These are phyloP conservation scores for Euphrasia confusa DNA, from an alignment of 257 asterid species.

Conservation along the genomic window DNA sequence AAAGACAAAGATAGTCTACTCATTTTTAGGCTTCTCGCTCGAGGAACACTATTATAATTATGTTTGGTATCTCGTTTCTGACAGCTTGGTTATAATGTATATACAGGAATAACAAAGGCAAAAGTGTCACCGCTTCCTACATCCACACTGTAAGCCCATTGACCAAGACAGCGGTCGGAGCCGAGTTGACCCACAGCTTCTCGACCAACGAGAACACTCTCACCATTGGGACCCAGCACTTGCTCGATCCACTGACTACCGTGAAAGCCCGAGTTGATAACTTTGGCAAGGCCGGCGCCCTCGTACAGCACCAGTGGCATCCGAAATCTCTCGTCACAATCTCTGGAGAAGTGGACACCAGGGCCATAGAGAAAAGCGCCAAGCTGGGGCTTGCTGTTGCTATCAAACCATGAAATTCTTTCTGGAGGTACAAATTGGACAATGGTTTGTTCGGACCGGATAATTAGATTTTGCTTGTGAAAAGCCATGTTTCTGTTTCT, in stretches of 20 bases:
- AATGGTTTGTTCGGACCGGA: too few species aligned
- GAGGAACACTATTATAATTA: too few species aligned
- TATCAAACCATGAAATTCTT: conserved; percentile 57
- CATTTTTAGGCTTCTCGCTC: too few species aligned
- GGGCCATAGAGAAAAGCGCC: conserved; percentile 89
- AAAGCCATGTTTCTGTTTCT: too few species aligned
- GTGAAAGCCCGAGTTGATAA: conserved; percentile 85
- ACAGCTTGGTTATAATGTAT: conserved; percentile 1
- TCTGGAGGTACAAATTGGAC: conserved; percentile 3
- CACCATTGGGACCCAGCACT: conserved; percentile 79
- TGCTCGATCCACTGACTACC: conserved; percentile 65
- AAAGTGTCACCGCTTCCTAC: conserved; percentile 73
- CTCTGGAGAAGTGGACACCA: conserved; percentile 94
- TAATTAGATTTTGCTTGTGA: too few species aligned
- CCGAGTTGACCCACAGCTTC: conserved; percentile 85
- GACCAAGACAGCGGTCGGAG: conserved; percentile 87
- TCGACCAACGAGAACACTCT: conserved; percentile 80
- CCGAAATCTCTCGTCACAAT: conserved; percentile 87
- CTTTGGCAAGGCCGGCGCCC: conserved; percentile 84
- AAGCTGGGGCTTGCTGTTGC: conserved; percentile 85
- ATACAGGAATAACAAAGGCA: conserved; percentile 78
- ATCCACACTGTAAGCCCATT: conserved; percentile 70
- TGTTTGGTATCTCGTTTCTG: not conserved
- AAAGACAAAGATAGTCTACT: not conserved
- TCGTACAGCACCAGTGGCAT: conserved; percentile 86